Base-by-base conservation (phyloP, 139 green algal species). In the Tetradesmus obliquus region DNA sequence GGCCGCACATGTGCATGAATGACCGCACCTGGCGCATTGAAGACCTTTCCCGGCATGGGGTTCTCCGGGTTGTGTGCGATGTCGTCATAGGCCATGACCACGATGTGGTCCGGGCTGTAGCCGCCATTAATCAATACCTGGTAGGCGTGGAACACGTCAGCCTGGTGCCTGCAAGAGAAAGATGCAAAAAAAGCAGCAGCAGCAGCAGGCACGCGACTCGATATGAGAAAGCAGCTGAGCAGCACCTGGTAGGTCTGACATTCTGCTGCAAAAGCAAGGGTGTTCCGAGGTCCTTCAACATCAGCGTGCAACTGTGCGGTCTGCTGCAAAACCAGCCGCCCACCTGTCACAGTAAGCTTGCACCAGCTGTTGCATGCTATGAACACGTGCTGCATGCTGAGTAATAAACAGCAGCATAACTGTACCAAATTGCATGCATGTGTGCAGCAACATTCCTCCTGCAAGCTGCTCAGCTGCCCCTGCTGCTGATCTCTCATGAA, bases 61-160 rank as follows among this genome's bases (percentile, higher is more conserved):
- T 99, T 99, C 1, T 93, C 53, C 1, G 88, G 55, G 69, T 97
- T 94, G 82, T 95, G 15, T 0, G 96, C 98, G 45, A 99, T 97
- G 93, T 99, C 98, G 83, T 99, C 96, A 87, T 95, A 96, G 86
- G 99, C 96, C 94, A 99, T 97, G 6, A 98, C 94, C 7, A 99
- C 94, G 55, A 99, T 97, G 84, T 96, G 94, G 0, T 98, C 94
- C 8, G 95, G 79, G 15, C 84, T 54, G 54, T 97, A 94, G 3
- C 95, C 93, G 66, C 96, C 93, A 1, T 79, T 89, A 13, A 86
- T 76, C n/a, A 98, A 82, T 13, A 93, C 88, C 62, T 99, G 97
- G 92, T 99, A 99, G 0, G 97, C 95, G 92, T 98, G 96, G 84
- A 66, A 93, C 2, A 94, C 93, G 66, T 93, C 91, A 71, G 92